Evolutionary conservation across 2,329 filamentous ascomycete genomes (phyloP), one percentile per base, ranked within the genome.

Genomic region (Colletotrichum chrysophilum): DNA sequence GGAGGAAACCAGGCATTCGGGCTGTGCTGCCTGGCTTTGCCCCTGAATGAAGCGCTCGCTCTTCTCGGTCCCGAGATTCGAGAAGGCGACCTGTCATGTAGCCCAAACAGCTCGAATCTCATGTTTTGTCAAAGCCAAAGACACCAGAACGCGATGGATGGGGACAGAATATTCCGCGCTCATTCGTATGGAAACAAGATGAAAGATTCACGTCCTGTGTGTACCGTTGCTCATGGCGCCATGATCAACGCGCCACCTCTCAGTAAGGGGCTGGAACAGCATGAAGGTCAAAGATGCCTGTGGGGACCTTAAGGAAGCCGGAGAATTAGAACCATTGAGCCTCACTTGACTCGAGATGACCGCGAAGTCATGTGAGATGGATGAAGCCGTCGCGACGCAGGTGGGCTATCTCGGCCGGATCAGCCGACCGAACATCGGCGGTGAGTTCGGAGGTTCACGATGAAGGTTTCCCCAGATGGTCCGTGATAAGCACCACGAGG

Each of bases 391-490:
- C 14, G 61, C 16, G 16, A 43, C 21, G 3, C 2, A 21, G 26
- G n/a, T 69, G 24, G 12, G 36, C 60, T 48, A 61, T 69, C 66
- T 69, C 56, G 67, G 67, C 56, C 67, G 67, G 67, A 70, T 70
- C 56, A 70, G 56, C 67, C 67, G 67, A 70, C 67, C 67, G 67
- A 70, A 21, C 7, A n/a, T 52, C 56, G 56, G 66, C n/a, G 66
- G n/a, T 58, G 66, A 18, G 56, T 36, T 60, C 34, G 26, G 24
- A 10, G 16, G 24, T 43, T 24, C 52, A 66, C 24, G 43, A 6
- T 30, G 34, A 48, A 52, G 28, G 7, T 28, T 21, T 32, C 7
- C 18, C 43, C 43, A 61, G 28, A 21, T 62, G 30, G 58, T 32
- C 58, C 12, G 32, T 48, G 62, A 34, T 52, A 34, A 32, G 55